Conservation (phyloP, 305 asterid species). For the Coffea humblotiana region DNA sequence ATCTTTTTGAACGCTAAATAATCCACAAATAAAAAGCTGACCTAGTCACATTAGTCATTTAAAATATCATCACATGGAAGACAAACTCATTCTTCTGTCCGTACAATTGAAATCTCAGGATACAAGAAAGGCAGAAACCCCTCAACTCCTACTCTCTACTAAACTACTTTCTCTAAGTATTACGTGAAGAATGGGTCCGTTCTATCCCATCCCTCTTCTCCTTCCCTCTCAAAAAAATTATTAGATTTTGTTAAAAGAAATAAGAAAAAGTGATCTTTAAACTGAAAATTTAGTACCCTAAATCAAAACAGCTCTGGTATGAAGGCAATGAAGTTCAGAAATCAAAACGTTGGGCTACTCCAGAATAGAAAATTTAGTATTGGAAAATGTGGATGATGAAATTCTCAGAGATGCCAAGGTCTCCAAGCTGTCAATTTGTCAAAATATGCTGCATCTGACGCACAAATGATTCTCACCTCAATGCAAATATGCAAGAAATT, state of each 20-base stretch:
- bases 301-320: constrained; percentile 2
- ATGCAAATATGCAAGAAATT: neutral
- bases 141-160: neutral
- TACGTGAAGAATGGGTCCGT: too few relatives aligned
- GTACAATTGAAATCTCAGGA: neutral
- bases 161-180: neutral
- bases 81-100: neutral
- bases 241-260: too few relatives aligned
- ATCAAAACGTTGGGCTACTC: neutral
- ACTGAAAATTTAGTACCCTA: neutral
- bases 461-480: neutral
- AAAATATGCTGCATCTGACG: neutral
- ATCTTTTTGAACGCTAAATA: neutral
- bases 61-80: neutral
- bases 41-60: neutral
- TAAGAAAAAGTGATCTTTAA: constrained; percentile 4
- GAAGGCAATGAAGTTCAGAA: too few relatives aligned
- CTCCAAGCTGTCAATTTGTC: constrained; percentile 7
- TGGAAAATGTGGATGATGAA: neutral
- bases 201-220: too few relatives aligned
- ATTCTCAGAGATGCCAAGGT: neutral
- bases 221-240: too few relatives aligned
- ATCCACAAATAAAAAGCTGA: neutral
- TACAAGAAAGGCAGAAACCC: too few relatives aligned
- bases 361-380: neutral